Conservation (phyloP, 2,329 filamentous ascomycete species). For the Lecanosticta acicola region DNA sequence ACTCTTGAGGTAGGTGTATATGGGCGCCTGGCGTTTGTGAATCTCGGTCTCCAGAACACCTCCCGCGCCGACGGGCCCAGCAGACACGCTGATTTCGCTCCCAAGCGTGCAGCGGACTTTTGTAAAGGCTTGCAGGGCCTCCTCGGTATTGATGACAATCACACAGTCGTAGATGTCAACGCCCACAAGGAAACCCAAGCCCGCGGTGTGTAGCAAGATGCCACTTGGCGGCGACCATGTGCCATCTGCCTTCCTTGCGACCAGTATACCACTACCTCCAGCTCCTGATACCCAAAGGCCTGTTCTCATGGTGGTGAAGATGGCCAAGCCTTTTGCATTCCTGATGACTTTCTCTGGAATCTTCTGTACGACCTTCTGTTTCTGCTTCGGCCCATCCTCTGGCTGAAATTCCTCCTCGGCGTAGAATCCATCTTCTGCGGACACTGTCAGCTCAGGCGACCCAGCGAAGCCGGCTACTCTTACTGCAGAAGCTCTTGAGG, state of each 20-base stretch:
- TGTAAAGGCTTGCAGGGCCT: slow-evolving; percentile 78
- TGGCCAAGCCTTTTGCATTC: slow-evolving; percentile 82
- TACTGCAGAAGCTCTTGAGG: slow-evolving; percentile 75
- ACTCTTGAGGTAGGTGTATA: slow-evolving; percentile 85
- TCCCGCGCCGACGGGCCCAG: slow-evolving; percentile 73
- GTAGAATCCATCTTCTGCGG: slow-evolving; percentile 61
- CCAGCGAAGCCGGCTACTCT: slow-evolving; percentile 45
- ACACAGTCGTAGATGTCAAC: slow-evolving; percentile 96
- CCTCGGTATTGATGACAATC: slow-evolving; percentile 80
- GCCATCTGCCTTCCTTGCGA: slow-evolving; percentile 77
- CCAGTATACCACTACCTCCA: slow-evolving; percentile 79
- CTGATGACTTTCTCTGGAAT: slow-evolving; percentile 80
- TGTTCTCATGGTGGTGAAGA: slow-evolving; percentile 94
- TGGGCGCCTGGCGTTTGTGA: slow-evolving; percentile 62
- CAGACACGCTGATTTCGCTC: slow-evolving; percentile 69
- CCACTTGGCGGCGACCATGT: slow-evolving; percentile 88
- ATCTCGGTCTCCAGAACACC: slow-evolving; percentile 65
- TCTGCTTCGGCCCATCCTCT: slow-evolving; percentile 50
- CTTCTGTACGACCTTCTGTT: slow-evolving; percentile 66
- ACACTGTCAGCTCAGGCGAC: slow-evolving; percentile 10
- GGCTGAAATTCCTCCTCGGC: slow-evolving; percentile 47
- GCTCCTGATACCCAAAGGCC: slow-evolving; percentile 88
- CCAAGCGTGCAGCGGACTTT: slow-evolving; percentile 73
- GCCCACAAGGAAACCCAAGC: slow-evolving; percentile 81
- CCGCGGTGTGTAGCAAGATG: slow-evolving; percentile 83